Base-by-base conservation (phyloP, 2,329 filamentous ascomycete species). In the Fusarium drepaniforme region DNA sequence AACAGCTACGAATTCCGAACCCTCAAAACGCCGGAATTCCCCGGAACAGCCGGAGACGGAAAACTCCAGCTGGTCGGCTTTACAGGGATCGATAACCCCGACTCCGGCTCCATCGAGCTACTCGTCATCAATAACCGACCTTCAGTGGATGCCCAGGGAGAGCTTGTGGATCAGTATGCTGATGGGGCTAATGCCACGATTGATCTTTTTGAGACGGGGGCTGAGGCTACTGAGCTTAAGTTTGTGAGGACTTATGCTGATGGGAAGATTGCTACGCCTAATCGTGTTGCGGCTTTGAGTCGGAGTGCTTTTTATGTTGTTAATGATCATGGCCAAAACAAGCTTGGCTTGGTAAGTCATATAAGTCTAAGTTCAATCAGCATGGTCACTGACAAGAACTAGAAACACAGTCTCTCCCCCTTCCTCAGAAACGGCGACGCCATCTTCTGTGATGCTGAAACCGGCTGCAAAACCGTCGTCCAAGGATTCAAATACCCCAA, bases 41-140 rank as follows among this genome's bases (percentile, higher is more conserved):
- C 72, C 5, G 83, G 83, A 1, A 81, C 80, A 0, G 71, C 69
- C 5, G 81, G 79, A 8, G 82, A 84, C 37, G 80, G 78, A 1
- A 67, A 80, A 0, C 70, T 84, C 5, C 70, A 80, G 25, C 44
- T 83, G 7, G 70, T 75, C 9, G 82, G 83, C 1, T 78, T 84
- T 11, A 74, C 76, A 0, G 83, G 78, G 0, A 28, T 79, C 0
- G 81, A 83, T 0, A 74, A 75, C 0, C 15, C 75, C 2, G 73
- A 76, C 2, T 67, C 65, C 21, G 75, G 73, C 0, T 37, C 5
- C 4, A 51, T 77, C 4, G 71, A 71, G 6, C 46, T 79, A 1
- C 42, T 79, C 6, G 33, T 75, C 2, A 53, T 78, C 18, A 79
- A 79, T 12, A 23, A 73, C 46, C 37, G 64, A 0, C 76, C 77